Evolutionary conservation across 805 yeast species (phyloP), one percentile per base, ranked within the genome.

Genomic region (Blastobotrys parvus): DNA sequence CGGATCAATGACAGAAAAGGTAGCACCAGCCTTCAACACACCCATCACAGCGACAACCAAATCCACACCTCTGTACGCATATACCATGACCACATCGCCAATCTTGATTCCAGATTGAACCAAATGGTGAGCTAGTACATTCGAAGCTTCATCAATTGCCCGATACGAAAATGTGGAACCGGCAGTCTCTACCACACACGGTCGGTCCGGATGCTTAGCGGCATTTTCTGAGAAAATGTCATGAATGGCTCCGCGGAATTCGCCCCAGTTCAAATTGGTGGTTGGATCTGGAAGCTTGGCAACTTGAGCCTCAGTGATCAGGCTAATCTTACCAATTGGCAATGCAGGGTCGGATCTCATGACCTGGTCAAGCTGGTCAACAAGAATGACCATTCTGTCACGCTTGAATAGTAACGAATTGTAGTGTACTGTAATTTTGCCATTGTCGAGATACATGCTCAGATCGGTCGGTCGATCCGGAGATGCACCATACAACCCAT

Each of bases 1-100:
- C 5, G 98, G 98, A 61, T 92, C 99, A 51, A 92, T 94, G 18
- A 92, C 99, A 7, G 97, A 89, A 62, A 92, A 92, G 0, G 98
- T 90, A 15, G 95, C 97, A 54, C 99, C 99, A 1, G 98, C 97
- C 67, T 92, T 92, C 61, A 92, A 75, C 17, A 88, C 95, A 64
- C 97, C 99, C 84, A 92, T 81, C 15, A 92, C 97, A 4, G 97
- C 94, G 35, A 94, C 86, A 77, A 92, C 86, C 49, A 92, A 70
- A 60, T 92, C 99, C 5, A 92, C 98, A 55, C 97, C 96, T 64
- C 99, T 79, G 58, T 90, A 86, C 20, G 98, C 96, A 60, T 92
- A 92, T 53, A 94, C 89, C 94, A 89, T 89, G 15, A 92, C 97
- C 15, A 92, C 87, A 61, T 92, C 97, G 44, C 97, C 98, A 57